phyloP scores from a whole-genome alignment of 768 basidiomycete species.

The Trametes maxima region DNA sequence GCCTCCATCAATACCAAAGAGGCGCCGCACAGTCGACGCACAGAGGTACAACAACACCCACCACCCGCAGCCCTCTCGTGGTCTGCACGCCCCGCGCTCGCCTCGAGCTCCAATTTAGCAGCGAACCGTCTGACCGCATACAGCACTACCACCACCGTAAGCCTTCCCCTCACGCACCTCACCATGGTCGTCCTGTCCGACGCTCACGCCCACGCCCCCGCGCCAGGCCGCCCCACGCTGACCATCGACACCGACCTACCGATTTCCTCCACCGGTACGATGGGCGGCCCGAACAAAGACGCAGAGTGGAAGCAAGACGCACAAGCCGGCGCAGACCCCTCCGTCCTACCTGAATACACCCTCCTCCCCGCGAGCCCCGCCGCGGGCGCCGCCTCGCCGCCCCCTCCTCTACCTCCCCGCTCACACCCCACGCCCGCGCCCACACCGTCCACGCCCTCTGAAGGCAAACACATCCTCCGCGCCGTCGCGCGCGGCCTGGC shows the following conservation, averaged over 20 bases:
- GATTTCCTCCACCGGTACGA: not conserved
- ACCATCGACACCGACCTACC: not conserved
- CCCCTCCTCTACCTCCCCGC: not conserved
- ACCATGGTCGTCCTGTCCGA: too few species aligned
- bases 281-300: not conserved
- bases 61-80: too few species aligned
- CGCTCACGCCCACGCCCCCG: not conserved
- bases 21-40: too few species aligned
- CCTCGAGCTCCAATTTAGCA: too few species aligned
- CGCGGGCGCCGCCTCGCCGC: not conserved
- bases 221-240: not conserved
- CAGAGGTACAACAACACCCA: too few species aligned
- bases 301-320: conserved; percentile 9
- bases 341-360: conserved; percentile 12
- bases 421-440: not conserved
- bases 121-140: too few species aligned
- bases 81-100: too few species aligned
- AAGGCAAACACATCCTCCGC: conserved; percentile 6
- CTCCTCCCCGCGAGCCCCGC: conserved; percentile 2
- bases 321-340: conserved; percentile 3
- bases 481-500: conserved; percentile 2
- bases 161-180: too few species aligned
- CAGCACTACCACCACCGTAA: too few species aligned
- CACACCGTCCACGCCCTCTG: not conserved
- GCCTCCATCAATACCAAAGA: too few species aligned